A percentile compares a stretch with the other conserved stretches of the same genome.
Evolutionary conservation across 2,329 filamentous ascomycete species (phyloP).

Genomic region (Dothideomycetidae sp.): DNA sequence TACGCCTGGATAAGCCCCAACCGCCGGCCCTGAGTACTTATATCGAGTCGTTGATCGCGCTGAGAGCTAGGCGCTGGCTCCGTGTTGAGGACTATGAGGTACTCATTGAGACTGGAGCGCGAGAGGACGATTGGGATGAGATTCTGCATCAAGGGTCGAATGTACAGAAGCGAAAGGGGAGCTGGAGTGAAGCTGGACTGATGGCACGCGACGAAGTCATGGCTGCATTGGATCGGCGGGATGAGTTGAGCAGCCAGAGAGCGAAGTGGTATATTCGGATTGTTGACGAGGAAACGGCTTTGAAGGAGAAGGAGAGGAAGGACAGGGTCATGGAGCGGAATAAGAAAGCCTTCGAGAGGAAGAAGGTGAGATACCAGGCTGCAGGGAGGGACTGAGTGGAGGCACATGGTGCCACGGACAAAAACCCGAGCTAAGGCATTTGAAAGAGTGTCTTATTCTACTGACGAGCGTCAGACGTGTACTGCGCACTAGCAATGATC

Average conservation of each 20-base stretch:
- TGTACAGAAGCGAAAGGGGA: constrained; percentile 12
- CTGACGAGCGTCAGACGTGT: no score
- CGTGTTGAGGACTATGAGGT: constrained; percentile 28
- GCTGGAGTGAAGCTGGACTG: constrained; percentile 22
- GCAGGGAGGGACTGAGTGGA: constrained; percentile 1
- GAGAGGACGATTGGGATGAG: constrained; percentile 38
- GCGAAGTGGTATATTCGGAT: constrained; percentile 32
- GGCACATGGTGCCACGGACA: no score
- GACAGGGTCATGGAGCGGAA: constrained; percentile 13
- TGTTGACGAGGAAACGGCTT: constrained; percentile 33
- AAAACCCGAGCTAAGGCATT: no score
- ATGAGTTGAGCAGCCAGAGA: constrained; percentile 20
- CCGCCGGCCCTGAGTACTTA: constrained; percentile 43
- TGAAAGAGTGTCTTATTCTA: no score
- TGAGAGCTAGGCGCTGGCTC: constrained; percentile 31
- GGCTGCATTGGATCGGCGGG: constrained; percentile 5
- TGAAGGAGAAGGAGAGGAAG: constrained; percentile 27
- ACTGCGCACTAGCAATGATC: no score
- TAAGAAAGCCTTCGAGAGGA: constrained; percentile 9
- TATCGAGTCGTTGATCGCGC: constrained; percentile 37
- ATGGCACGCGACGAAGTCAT: constrained; percentile 11
- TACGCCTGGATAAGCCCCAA: constrained; percentile 54
- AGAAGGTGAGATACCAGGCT: constrained; percentile 6
- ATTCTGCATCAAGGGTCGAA: constrained; percentile 20
- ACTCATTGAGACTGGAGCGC: constrained; percentile 24